Base-by-base conservation (phyloP, 768 basidiomycete species). In the Leccinum sublutescens region DNA sequence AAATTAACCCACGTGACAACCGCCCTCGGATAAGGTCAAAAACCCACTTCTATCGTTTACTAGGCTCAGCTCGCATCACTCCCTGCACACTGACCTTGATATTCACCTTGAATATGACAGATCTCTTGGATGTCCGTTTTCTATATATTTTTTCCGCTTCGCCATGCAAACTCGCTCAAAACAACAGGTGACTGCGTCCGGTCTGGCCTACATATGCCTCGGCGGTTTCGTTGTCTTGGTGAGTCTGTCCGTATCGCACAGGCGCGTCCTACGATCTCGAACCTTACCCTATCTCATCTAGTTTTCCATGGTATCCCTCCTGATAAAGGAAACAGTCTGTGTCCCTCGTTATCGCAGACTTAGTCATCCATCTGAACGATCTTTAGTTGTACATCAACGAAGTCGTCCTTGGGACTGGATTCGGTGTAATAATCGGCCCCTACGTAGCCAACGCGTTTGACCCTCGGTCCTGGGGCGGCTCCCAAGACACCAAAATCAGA, bases 361-460 rank as follows among this genome's bases (percentile, higher is more conserved):
- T 8, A 11, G 55, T 14, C 48, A 43, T 51, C 29, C 29, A 38
- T 11, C 54, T 0, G 49, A 34, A 23, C 15, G n/a, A 6, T 19
- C 40, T 25, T 15, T 53, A 92, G 84, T 67, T 96, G 5, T 97
- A 89, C 68, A 84, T 97, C 63, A 97, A 94, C 65, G 96, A 99
- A 78, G 95, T 96, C 36, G 87, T 95, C 31, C 85, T 97, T 25
- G 95, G 93, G 2, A 95, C 94, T 0, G 79, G 80, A 0, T 87
- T 86, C 58, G 77, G 79, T 1, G 60, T 79, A 5, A 34, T 85
- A 51, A 82, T 89, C 55, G 91, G 93, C 2, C 95, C 93, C 5
- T 79, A 92, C 59, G 83, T 79, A 51, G 83, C 85, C 29, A 80
- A 82, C 36, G 75, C 88, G 8, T 91, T 95, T 72, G 76, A 93